phyloP scores from a whole-genome alignment of 306 rosid species.

The Canavalia gladiata region DNA sequence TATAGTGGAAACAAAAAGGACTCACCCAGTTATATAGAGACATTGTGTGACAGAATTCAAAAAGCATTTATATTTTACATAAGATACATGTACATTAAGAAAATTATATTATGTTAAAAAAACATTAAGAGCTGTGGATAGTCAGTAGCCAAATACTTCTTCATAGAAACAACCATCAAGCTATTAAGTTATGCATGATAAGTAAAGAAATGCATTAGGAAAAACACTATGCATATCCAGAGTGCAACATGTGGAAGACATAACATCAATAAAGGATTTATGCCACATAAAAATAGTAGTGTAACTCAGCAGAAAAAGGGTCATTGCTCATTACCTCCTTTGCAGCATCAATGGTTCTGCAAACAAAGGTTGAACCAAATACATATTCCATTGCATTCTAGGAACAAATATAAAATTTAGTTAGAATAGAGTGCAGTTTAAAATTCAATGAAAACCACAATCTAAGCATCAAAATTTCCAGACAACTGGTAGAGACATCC shows the following conservation, averaged over 20 bases:
- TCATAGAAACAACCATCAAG: background rate
- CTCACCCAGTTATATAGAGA: constrained; percentile 15
- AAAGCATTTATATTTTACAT: background rate
- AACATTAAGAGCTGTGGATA: background rate
- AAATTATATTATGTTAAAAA: background rate
- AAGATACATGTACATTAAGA: constrained; percentile 9
- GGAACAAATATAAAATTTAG: constrained; percentile 45
- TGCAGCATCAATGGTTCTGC: constrained; percentile 86
- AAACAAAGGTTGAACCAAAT: constrained; percentile 94
- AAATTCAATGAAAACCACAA: constrained; percentile 13
- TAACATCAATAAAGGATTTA: constrained; percentile 30
- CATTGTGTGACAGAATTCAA: background rate
- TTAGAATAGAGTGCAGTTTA: constrained; percentile 27
- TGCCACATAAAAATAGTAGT: constrained; percentile 11
- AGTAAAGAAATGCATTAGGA: constrained; percentile 19
- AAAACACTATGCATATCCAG: constrained; percentile 17
- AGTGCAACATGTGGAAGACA: constrained; percentile 20
- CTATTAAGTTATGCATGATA: constrained; percentile 16
- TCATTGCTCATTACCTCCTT: constrained; percentile 81
- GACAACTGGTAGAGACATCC: background rate
- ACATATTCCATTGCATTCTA: constrained; percentile 94
- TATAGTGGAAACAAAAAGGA: constrained; percentile 13
- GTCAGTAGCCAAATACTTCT: constrained; percentile 17
- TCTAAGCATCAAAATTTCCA: background rate
- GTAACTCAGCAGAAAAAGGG: constrained; percentile 30